These are phyloP conservation scores for Saprolegnia diclina DNA, from an alignment of 352 stramenopile genomes.

Conservation along the genomic window DNA sequence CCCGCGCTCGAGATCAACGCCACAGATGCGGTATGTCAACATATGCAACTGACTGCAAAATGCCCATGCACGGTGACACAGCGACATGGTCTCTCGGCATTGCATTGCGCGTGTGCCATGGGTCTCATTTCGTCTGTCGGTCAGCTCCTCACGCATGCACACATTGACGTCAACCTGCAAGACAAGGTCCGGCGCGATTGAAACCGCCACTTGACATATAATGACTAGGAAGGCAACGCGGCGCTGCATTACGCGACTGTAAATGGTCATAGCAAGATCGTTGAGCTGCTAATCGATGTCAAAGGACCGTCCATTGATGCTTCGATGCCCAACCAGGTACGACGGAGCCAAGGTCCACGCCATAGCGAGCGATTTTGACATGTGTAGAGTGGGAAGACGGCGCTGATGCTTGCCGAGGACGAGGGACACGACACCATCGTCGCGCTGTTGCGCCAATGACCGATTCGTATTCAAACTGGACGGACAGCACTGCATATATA, in stretches of 20 bases:
- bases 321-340: too few relatives aligned
- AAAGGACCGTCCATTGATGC: too few relatives aligned
- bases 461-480: neutral
- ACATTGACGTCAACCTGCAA: neutral
- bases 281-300: neutral
- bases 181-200: neutral
- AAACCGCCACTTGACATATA: neutral
- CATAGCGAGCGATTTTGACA: too few relatives aligned
- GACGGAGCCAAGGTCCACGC: too few relatives aligned
- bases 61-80: neutral
- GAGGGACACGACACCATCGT: neutral
- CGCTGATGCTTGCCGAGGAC: too few relatives aligned
- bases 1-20: neutral
- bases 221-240: neutral
- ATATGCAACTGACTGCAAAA: neutral
- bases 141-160: neutral
- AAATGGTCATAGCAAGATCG: neutral
- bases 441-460: neutral
- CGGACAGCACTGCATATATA: too few relatives aligned
- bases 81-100: neutral
- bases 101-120: neutral
- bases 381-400: too few relatives aligned
- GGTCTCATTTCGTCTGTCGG: neutral
- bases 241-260: neutral
- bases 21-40: neutral